A percentile compares a stretch with the other conserved stretches of the same genome.
Conservation (phyloP, 2,329 filamentous ascomycete species). For the Stachybotrys chartarum region DNA sequence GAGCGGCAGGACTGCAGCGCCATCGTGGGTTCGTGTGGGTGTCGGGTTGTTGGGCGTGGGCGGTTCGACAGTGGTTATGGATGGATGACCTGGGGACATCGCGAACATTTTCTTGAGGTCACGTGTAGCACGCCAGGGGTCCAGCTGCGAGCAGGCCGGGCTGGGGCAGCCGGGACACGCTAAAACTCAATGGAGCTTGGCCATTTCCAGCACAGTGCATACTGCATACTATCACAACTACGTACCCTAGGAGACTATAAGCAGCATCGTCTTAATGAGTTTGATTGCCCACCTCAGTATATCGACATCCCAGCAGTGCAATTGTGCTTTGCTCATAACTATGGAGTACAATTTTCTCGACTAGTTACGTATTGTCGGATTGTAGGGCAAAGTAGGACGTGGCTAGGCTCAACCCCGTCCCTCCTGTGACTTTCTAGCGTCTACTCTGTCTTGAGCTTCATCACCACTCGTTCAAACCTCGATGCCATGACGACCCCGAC, state of each 20-base stretch:
- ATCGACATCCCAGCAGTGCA: background rate
- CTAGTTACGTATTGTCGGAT: background rate
- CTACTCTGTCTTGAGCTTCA: background rate
- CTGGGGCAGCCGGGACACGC: background rate
- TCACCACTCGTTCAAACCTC: background rate
- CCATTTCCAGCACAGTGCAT: background rate
- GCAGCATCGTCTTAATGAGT: too few relatives aligned
- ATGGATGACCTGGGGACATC: conserved; percentile 7
- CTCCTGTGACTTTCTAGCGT: background rate
- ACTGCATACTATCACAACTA: background rate
- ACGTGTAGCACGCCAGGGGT: conserved; percentile 12
- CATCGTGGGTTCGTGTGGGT: conserved; percentile 15
- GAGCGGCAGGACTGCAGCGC: conserved; percentile 25
- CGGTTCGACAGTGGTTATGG: conserved; percentile 4
- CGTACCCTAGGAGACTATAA: too few relatives aligned
- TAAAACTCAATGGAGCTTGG: background rate
- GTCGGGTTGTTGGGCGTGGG: conserved; percentile 1
- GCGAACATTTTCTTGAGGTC: conserved; percentile 25
- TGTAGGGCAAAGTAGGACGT: background rate
- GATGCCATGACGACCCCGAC: background rate
- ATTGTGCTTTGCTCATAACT: background rate
- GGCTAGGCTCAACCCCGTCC: background rate
- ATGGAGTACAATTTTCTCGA: background rate
- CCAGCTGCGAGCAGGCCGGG: background rate
- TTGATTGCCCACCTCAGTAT: background rate